Conservation (phyloP, 225 moss, liverwort and hornwort genomes). For the Climacium dendroides region DNA sequence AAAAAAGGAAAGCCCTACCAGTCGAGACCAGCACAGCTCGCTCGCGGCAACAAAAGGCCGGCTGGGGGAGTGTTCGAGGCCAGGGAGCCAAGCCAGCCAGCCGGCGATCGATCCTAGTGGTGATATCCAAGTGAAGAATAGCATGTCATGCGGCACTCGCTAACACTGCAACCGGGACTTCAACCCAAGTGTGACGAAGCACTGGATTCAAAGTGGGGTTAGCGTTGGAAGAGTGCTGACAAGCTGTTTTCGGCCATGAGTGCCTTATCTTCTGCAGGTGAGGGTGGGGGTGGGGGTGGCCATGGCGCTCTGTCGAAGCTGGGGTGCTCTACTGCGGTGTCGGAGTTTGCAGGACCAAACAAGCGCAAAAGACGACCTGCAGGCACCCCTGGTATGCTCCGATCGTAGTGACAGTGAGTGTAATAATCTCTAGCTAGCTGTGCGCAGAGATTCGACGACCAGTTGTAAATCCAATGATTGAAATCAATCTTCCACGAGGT, state of each 20-base stretch:
- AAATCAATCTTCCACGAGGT: background rate
- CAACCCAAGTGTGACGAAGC: background rate
- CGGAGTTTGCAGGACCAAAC: conserved; percentile 3
- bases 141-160: background rate
- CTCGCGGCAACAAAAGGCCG: background rate
- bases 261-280: background rate
- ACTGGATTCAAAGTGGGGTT: background rate
- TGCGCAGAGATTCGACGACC: background rate
- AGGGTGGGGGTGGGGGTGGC: background rate
- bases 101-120: background rate
- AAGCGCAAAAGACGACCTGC: conserved; percentile 47
- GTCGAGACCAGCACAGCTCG: background rate
- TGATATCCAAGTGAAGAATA: background rate
- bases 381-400: conserved; percentile 38
- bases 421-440: background rate
- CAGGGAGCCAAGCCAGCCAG: background rate
- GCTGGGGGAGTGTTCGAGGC: background rate
- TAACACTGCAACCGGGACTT: background rate
- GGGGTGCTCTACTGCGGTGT: background rate
- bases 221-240: background rate
- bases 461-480: background rate
- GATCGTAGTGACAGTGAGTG: background rate
- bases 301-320: conserved; percentile 12
- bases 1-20: background rate
- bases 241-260: conserved; percentile 10